phyloP scores from a whole-genome alignment of 768 basidiomycete genomes.

The Ramaria sp. region DNA sequence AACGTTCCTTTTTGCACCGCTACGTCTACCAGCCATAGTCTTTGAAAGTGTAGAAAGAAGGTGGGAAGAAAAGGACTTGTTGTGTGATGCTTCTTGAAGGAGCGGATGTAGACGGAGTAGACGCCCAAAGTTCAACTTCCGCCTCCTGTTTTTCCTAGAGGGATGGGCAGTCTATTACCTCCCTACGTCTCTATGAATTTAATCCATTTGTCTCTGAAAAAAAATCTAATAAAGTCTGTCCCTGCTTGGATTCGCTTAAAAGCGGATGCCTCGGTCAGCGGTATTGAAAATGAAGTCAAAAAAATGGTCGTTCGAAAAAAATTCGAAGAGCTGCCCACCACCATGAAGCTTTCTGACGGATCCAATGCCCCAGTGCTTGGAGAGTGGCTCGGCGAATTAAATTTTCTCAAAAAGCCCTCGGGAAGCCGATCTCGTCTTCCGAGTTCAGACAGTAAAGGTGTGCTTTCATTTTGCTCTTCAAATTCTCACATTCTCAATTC shows the following conservation, averaged over 20 bases:
- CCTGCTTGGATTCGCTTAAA: neutral
- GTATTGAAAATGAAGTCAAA: slow-evolving; percentile 11
- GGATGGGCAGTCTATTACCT: neutral
- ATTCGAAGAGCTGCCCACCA: slow-evolving; percentile 46
- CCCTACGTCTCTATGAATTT: neutral
- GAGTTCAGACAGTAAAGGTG: neutral
- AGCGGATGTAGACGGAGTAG: neutral
- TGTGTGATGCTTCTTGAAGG: slow-evolving; percentile 6
- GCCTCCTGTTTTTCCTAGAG: neutral
- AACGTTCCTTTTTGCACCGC: slow-evolving; percentile 70
- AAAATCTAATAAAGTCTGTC: neutral
- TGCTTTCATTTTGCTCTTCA: neutral
- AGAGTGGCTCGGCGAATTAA: slow-evolving; percentile 29
- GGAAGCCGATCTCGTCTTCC: neutral
- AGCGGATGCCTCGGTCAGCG: neutral
- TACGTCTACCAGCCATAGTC: slow-evolving; percentile 79
- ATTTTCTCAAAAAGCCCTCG: neutral
- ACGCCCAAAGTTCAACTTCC: slow-evolving; percentile 19
- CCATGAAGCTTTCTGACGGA: slow-evolving; percentile 33
- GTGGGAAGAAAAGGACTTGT: neutral
- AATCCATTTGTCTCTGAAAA: neutral
- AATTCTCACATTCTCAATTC: neutral
- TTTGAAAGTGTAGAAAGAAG: slow-evolving; percentile 30
- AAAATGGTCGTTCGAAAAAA: slow-evolving; percentile 36
- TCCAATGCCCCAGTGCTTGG: slow-evolving; percentile 29